phyloP scores from a whole-genome alignment of 768 basidiomycete species.

The Lentinula raphanica region DNA sequence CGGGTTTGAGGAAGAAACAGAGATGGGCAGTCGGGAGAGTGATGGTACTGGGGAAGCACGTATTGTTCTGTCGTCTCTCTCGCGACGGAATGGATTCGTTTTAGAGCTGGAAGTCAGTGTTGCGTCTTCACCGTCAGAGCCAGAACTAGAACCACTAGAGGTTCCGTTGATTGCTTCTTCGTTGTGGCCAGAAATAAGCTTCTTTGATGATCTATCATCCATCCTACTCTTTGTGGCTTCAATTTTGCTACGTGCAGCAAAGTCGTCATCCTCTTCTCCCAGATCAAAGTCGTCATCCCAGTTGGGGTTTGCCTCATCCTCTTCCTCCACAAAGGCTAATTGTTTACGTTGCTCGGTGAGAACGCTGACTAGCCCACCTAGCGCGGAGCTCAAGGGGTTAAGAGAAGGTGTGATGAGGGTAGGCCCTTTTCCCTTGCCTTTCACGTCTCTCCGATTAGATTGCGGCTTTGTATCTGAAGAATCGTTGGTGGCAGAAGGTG shows the following conservation, averaged over 20 bases:
- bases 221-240: background rate
- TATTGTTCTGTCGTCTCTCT: conserved; percentile 1
- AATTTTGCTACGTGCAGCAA: conserved; percentile 3
- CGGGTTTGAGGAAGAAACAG: background rate
- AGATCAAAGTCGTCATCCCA: conserved; percentile 98
- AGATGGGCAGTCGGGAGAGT: background rate
- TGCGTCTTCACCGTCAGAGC: background rate
- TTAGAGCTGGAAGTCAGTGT: background rate
- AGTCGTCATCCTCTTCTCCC: conserved; percentile 1
- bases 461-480: background rate
- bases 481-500: background rate
- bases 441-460: background rate
- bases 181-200: too few species aligned
- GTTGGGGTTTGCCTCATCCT: conserved; percentile 76
- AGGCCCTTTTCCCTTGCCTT: background rate
- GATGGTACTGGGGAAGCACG: background rate
- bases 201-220: background rate
- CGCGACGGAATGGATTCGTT: background rate
- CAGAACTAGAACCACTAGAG: background rate
- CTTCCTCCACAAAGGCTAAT: conserved; percentile 34
- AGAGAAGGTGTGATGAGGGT: conserved; percentile 1
- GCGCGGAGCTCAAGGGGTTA: background rate
- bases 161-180: background rate
- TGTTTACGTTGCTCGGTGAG: conserved; percentile 1
- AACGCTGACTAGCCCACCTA: background rate